phyloP scores from a whole-genome alignment of 2,329 filamentous ascomycete species.

The Dactylonectria macrodidyma region DNA sequence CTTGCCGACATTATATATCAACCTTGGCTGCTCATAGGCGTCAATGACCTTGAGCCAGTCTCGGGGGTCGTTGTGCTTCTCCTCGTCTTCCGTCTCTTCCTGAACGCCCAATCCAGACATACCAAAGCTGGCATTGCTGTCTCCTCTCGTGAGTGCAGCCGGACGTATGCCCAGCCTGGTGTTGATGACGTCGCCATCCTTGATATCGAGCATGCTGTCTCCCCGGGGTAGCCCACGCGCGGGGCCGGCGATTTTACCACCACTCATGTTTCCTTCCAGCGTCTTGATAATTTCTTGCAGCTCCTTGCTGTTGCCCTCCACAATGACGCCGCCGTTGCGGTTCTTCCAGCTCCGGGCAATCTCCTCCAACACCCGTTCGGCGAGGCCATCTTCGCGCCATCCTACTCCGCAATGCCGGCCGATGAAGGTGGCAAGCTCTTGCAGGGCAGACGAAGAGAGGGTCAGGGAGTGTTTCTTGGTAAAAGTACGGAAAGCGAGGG shows the following conservation, averaged over 20 bases:
- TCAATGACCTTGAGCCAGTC: conserved; percentile 88
- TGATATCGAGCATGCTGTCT: conserved; percentile 75
- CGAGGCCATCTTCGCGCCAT: conserved; percentile 96
- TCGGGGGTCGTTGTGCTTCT: conserved; percentile 76
- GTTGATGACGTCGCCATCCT: conserved; percentile 66
- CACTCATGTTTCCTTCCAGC: conserved; percentile 89
- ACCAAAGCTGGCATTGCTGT: conserved; percentile 77
- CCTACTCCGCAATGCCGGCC: conserved; percentile 94
- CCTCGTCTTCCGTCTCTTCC: conserved; percentile 71
- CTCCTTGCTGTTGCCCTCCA: conserved; percentile 83
- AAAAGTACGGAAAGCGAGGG: conserved; percentile 93
- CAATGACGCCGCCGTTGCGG: conserved; percentile 88
- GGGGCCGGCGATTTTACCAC: conserved; percentile 77
- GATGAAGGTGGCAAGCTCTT: conserved; percentile 89
- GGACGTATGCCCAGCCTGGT: conserved; percentile 70
- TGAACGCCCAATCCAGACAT: conserved; percentile 68
- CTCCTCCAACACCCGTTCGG: conserved; percentile 93
- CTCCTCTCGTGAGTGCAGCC: conserved; percentile 65
- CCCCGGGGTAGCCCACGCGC: conserved; percentile 66
- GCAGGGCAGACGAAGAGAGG: conserved; percentile 87
- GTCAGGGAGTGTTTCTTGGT: conserved; percentile 98
- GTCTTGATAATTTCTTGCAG: conserved; percentile 87
- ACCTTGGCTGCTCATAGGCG: conserved; percentile 88
- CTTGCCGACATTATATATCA: conserved; percentile 83
- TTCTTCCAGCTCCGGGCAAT: conserved; percentile 94